Evolutionary conservation across 148 eudicot genomes (phyloP).

Genomic region (Rhododendron griersonianum): DNA sequence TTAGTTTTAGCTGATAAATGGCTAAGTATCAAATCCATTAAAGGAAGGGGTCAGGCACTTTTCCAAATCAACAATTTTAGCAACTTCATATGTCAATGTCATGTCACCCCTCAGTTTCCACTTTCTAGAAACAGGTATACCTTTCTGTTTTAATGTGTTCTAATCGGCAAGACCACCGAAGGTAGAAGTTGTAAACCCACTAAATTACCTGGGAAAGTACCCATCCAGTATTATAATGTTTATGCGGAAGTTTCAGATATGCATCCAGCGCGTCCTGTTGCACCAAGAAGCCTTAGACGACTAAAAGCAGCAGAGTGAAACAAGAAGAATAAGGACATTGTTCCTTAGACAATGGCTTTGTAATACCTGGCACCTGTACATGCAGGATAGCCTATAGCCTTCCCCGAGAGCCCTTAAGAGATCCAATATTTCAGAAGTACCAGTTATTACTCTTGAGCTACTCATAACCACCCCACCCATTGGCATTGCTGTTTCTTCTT

Average conservation of each 20-base stretch:
- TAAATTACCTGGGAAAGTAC: constrained; percentile 84
- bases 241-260: constrained; percentile 70
- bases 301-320: constrained; percentile 14
- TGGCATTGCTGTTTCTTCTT: constrained; percentile 39
- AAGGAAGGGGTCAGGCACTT: not conserved
- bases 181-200: not conserved
- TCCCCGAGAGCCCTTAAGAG: constrained; percentile 76
- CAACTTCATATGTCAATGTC: not conserved
- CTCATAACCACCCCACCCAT: constrained; percentile 35
- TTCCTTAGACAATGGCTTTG: not conserved
- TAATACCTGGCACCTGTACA: constrained; percentile 82
- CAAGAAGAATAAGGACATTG: constrained; percentile 3
- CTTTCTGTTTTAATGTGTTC: not conserved
- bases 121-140: not conserved
- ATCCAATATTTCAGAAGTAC: constrained; percentile 66
- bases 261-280: constrained; percentile 80
- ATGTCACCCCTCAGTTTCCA: not conserved
- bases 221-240: constrained; percentile 91
- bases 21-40: not conserved
- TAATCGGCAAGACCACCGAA: not conserved
- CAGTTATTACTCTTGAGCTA: constrained; percentile 49
- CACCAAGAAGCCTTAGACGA: constrained; percentile 14
- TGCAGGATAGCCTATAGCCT: constrained; percentile 84
- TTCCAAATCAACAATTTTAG: not conserved
- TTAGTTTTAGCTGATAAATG: not conserved